Conservation (phyloP, 1,139 yeast species). For the Geotrichum australiense region DNA sequence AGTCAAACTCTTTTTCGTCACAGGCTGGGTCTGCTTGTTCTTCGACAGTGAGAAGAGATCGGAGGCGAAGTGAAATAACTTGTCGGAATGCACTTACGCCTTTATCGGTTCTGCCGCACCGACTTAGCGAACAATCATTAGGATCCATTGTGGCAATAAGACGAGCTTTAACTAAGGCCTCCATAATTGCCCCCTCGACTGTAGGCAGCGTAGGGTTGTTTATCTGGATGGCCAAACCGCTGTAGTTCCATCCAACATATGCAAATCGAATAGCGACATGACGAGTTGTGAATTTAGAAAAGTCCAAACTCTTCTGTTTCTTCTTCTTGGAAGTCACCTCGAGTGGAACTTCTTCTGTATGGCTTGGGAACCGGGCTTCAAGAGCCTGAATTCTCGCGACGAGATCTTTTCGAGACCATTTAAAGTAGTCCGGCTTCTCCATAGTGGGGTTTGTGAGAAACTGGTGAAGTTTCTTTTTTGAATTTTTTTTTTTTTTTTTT, state of each 20-base stretch:
- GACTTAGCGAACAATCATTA: slow-evolving; percentile 60
- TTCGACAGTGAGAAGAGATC: slow-evolving; percentile 54
- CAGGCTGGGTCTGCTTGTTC: slow-evolving; percentile 52
- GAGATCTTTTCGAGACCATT: slow-evolving; percentile 49
- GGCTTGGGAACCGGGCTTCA: slow-evolving; percentile 34
- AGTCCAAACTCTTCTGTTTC: slow-evolving; percentile 52
- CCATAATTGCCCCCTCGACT: slow-evolving; percentile 68
- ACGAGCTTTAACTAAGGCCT: slow-evolving; percentile 62
- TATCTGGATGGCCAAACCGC: slow-evolving; percentile 75
- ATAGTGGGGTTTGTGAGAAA: not conserved
- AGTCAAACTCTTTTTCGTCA: slow-evolving; percentile 68
- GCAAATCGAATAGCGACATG: slow-evolving; percentile 66
- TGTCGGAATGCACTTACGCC: slow-evolving; percentile 98
- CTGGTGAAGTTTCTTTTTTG: not conserved
- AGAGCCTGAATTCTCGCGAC: slow-evolving; percentile 44
- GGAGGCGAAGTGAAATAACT: slow-evolving; percentile 70
- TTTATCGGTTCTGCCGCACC: slow-evolving; percentile 95
- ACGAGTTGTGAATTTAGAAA: slow-evolving; percentile 57
- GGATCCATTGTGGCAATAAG: slow-evolving; percentile 57
- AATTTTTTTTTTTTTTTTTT: too few relatives aligned
- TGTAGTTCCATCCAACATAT: slow-evolving; percentile 60
- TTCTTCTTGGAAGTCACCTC: slow-evolving; percentile 14
- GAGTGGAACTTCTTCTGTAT: not conserved
- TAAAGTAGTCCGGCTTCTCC: slow-evolving; percentile 10
- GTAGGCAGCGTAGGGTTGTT: slow-evolving; percentile 73